Conservation (phyloP, 768 basidiomycete genomes). For the Phlegmacium glaucopus region DNA sequence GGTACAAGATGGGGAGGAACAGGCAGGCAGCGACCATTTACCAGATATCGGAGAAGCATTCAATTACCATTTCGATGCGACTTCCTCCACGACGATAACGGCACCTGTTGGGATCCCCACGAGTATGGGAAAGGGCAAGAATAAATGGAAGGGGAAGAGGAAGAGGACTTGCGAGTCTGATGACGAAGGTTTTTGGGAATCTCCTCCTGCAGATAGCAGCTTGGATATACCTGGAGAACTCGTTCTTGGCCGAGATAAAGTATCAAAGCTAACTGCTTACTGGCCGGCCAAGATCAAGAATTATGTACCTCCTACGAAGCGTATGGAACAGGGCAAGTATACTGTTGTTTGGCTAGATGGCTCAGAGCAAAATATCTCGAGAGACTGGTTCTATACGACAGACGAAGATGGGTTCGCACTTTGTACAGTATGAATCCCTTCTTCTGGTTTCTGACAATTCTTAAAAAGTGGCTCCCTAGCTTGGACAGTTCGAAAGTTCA, state of each 20-base stretch:
- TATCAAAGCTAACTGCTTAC: conserved; percentile 31
- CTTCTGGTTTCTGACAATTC: not conserved
- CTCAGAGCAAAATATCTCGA: conserved; percentile 33
- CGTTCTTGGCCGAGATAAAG: conserved; percentile 48
- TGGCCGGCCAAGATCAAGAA: conserved; percentile 67
- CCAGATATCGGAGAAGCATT: conserved; percentile 34
- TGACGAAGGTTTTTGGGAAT: conserved; percentile 28
- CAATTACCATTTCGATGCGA: conserved; percentile 5
- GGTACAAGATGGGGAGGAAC: conserved; percentile 38
- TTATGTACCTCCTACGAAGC: conserved; percentile 45
- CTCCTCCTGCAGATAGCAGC: conserved; percentile 43
- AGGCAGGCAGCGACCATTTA: conserved; percentile 42
- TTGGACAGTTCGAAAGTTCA: conserved; percentile 55
- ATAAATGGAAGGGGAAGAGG: conserved; percentile 19
- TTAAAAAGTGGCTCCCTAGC: conserved; percentile 23
- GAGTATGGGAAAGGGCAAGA: conserved; percentile 18
- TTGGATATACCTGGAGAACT: conserved; percentile 67
- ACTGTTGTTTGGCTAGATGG: conserved; percentile 58
- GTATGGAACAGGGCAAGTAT: conserved; percentile 43
- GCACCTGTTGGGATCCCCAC: not conserved
- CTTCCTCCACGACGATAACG: not conserved
- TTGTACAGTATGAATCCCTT: conserved; percentile 44
- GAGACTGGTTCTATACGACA: conserved; percentile 54
- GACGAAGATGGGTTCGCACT: conserved; percentile 59
- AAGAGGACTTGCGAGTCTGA: conserved; percentile 4